A percentile compares a stretch with the other conserved stretches of the same genome.
Evolutionary conservation across 1,139 yeast species (phyloP).

Genomic region (Citeromyces hawaiiensis): DNA sequence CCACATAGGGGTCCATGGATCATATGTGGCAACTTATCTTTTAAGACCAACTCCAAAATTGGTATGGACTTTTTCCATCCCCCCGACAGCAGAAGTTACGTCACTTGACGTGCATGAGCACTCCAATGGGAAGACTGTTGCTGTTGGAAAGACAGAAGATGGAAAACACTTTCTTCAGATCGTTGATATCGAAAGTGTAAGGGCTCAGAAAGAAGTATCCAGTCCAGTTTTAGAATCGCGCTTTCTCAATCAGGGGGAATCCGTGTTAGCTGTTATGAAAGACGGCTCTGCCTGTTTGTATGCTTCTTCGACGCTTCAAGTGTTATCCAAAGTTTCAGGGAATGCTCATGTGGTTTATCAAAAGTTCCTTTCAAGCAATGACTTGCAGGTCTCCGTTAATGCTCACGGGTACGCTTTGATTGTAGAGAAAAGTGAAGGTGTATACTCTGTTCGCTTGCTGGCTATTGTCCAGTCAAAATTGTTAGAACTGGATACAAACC

Average conservation of each 20-base stretch:
- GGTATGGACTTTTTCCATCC: conserved; percentile 58
- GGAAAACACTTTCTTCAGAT: conserved; percentile 22
- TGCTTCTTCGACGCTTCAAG: not conserved
- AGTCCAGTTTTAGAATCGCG: conserved; percentile 6
- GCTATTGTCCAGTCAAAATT: not conserved
- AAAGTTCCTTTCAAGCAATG: not conserved
- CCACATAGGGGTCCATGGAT: conserved; percentile 65
- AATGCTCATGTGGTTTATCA: not conserved
- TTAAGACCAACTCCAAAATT: conserved; percentile 74
- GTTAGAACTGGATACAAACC: not conserved
- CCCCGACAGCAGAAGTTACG: conserved; percentile 40
- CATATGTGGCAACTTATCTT: conserved; percentile 58
- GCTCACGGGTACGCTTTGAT: not conserved
- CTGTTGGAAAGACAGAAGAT: conserved; percentile 34
- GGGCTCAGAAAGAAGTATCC: conserved; percentile 12
- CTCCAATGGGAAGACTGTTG: conserved; percentile 15
- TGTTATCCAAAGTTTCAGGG: not conserved
- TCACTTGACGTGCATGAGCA: conserved; percentile 13
- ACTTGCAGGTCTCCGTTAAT: not conserved
- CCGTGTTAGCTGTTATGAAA: not conserved
- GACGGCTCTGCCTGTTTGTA: not conserved
- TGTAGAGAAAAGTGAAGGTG: not conserved
- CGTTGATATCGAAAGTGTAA: conserved; percentile 7
- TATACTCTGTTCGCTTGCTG: not conserved
- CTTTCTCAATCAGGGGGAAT: not conserved